A percentile compares a stretch with the other conserved stretches of the same genome.
Evolutionary conservation across 164 flowering plant genomes (phyloP).

Genomic region (Cinnamomum chago): DNA sequence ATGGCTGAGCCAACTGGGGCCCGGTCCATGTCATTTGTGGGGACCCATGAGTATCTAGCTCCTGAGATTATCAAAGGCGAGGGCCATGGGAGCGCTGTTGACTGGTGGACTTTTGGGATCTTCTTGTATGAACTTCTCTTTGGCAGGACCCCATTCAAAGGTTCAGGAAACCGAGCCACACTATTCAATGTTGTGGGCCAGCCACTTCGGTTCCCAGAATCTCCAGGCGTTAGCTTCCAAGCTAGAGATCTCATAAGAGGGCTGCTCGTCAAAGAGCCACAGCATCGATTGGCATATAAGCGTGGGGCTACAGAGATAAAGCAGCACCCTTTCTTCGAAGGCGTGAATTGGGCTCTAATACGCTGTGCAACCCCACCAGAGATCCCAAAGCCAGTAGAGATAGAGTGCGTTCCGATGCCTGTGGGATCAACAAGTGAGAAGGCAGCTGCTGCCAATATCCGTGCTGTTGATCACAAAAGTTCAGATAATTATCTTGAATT

Average conservation of each 20-base stretch:
- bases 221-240: conserved; percentile 27
- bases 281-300: conserved; percentile 30
- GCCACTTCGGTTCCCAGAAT: conserved; percentile 32
- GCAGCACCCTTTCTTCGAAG: conserved; percentile 34
- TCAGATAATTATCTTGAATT: conserved; percentile 71
- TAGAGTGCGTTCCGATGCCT: conserved; percentile 16
- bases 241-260: conserved; percentile 35
- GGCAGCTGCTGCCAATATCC: conserved; percentile 17
- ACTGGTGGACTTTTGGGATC: conserved; percentile 45
- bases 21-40: conserved; percentile 42
- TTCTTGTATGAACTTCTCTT: conserved; percentile 35
- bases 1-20: conserved; percentile 36
- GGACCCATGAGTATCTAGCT: conserved; percentile 37
- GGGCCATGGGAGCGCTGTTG: conserved; percentile 47
- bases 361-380: conserved; percentile 38
- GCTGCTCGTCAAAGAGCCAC: conserved; percentile 33
- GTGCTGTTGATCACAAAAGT: conserved; percentile 26
- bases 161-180: conserved; percentile 37
- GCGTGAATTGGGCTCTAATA: conserved; percentile 38
- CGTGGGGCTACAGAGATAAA: conserved; percentile 35
- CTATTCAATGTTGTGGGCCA: conserved; percentile 39
- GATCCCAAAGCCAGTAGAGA: conserved; percentile 29
- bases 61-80: conserved; percentile 39
- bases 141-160: conserved; percentile 41
- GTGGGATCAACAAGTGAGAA: conserved; percentile 24